Conservation (phyloP, 2,329 filamentous ascomycete species). For the Clonostachys chloroleuca region DNA sequence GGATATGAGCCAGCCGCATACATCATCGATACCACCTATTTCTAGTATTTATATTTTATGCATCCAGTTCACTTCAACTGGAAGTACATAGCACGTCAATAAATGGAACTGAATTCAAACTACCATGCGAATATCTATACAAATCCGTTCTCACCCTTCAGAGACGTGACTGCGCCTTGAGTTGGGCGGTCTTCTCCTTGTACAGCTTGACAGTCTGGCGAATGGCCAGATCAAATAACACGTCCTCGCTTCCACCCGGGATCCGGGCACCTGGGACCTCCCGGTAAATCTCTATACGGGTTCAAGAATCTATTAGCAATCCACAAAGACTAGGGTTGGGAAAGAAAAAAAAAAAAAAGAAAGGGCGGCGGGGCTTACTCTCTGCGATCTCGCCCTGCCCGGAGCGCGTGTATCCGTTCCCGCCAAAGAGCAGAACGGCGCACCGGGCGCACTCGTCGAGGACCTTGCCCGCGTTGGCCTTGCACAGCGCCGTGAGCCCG, state of each 20-base stretch:
- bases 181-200: constrained; percentile 1
- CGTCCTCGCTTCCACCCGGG: constrained; percentile 13
- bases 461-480: constrained; percentile 69
- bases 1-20: too few relatives aligned
- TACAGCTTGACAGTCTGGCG: constrained; percentile 11
- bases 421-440: constrained; percentile 68
- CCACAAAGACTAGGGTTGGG: neutral
- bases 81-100: too few relatives aligned
- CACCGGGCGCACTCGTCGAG: constrained; percentile 67
- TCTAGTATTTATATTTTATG: too few relatives aligned
- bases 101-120: too few relatives aligned
- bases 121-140: too few relatives aligned
- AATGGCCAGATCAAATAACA: constrained; percentile 12
- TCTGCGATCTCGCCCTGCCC: constrained; percentile 70
- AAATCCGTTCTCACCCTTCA: neutral
- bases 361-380: constrained; percentile 39
- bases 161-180: neutral
- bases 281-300: constrained; percentile 15
- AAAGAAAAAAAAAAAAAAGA: neutral
- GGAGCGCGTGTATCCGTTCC: constrained; percentile 65
- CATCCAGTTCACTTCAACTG: too few relatives aligned
- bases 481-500: constrained; percentile 66
- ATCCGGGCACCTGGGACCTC: constrained; percentile 15
- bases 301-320: neutral
- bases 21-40: too few relatives aligned